phyloP scores from a whole-genome alignment of 495 filamentous ascomycete species.

The Penicillium atrosanguineum region DNA sequence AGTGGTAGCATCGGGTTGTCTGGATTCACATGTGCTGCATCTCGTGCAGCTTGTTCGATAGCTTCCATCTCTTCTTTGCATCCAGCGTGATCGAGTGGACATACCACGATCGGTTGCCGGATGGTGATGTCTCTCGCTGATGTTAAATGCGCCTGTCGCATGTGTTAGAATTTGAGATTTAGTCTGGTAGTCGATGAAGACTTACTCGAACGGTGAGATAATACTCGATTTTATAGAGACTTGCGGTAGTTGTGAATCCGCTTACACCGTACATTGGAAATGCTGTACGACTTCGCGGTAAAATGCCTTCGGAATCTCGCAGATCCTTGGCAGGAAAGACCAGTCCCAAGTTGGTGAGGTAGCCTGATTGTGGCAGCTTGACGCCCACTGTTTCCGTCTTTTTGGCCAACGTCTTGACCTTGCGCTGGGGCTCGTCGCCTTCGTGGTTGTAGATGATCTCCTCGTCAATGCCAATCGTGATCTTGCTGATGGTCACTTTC shows the following conservation, averaged over 20 bases:
- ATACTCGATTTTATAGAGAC: constrained; percentile 97
- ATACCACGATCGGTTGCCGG: constrained; percentile 92
- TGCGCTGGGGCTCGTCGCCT: constrained; percentile 93
- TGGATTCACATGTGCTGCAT: constrained; percentile 79
- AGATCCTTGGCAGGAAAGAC: constrained; percentile 90
- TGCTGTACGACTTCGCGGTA: constrained; percentile 77
- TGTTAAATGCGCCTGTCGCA: constrained; percentile 77
- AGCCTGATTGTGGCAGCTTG: constrained; percentile 83
- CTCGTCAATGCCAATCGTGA: constrained; percentile 92
- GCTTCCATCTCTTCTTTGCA: constrained; percentile 99
- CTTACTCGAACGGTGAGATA: constrained; percentile 89
- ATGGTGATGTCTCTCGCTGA: constrained; percentile 85
- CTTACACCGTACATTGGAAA: constrained; percentile 88
- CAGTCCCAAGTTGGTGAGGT: constrained; percentile 84
- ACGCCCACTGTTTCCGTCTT: constrained; percentile 77
- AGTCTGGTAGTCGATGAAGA: not conserved
- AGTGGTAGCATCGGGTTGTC: constrained; percentile 88
- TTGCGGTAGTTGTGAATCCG: constrained; percentile 91
- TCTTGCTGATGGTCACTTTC: constrained; percentile 90
- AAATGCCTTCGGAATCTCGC: constrained; percentile 81
- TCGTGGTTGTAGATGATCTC: constrained; percentile 97
- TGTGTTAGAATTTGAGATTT: not conserved
- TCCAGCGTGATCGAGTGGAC: constrained; percentile 88
- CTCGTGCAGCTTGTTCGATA: constrained; percentile 91
- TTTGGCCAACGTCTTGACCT: constrained; percentile 80